These are phyloP conservation scores for Thermothielavioides terrestris DNA, from an alignment of 495 filamentous ascomycete genomes.

Conservation along the genomic window DNA sequence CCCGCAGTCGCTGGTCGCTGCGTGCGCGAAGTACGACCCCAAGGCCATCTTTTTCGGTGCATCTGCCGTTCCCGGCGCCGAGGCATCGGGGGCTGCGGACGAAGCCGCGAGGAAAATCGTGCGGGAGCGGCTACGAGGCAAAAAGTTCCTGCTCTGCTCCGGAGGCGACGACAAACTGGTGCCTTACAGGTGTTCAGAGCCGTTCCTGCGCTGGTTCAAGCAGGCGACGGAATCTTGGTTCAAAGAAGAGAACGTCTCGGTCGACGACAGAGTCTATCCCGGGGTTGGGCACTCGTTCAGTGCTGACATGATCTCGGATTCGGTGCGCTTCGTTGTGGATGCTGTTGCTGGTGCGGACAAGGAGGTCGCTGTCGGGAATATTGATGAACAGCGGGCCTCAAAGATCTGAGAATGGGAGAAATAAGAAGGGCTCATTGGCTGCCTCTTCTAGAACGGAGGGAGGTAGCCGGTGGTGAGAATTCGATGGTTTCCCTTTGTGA, in stretches of 20 bases:
- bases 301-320: slow-evolving; percentile 61
- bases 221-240: slow-evolving; percentile 50
- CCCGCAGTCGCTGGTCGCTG: slow-evolving; percentile 54
- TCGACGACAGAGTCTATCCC: slow-evolving; percentile 68
- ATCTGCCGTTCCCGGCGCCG: slow-evolving; percentile 24
- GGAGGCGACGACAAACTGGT: slow-evolving; percentile 78
- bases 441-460: too few relatives aligned
- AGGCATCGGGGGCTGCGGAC: not conserved
- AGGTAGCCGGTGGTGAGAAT: too few relatives aligned
- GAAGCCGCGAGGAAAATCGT: slow-evolving; percentile 33
- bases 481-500: too few relatives aligned
- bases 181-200: slow-evolving; percentile 59
- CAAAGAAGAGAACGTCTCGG: slow-evolving; percentile 46
- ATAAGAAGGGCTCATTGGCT: too few relatives aligned
- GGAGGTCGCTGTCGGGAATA: not conserved
- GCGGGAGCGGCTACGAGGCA: slow-evolving; percentile 50
- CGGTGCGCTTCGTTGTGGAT: slow-evolving; percentile 55
- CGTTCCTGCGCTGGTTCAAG: slow-evolving; percentile 66
- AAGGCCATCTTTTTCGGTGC: slow-evolving; percentile 56
- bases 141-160: slow-evolving; percentile 68
- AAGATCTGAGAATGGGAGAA: slow-evolving; percentile 17
- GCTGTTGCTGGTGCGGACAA: slow-evolving; percentile 29
- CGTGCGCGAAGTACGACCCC: slow-evolving; percentile 57
- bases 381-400: slow-evolving; percentile 3
- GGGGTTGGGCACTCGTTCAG: slow-evolving; percentile 67